These are phyloP conservation scores for Ophidiomyces ophidiicola DNA, from an alignment of 2,329 filamentous ascomycete species.

Conservation along the genomic window DNA sequence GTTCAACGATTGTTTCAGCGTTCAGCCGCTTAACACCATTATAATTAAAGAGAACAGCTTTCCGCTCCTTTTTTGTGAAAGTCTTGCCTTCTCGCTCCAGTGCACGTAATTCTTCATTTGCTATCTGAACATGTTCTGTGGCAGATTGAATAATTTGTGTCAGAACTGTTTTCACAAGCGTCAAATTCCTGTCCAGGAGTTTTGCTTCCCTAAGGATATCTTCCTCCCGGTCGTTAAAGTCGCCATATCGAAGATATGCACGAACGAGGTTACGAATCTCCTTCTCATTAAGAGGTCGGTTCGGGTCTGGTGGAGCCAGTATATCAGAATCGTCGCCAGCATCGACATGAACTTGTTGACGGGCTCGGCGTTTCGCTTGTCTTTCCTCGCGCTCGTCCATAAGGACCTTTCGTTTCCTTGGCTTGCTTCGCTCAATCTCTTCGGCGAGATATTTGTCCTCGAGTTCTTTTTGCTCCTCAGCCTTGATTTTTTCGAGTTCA, in stretches of 20 bases:
- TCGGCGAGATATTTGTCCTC: conserved; percentile 72
- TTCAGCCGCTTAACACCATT: conserved; percentile 89
- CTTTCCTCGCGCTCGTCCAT: conserved; percentile 50
- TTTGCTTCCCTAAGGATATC: conserved; percentile 82
- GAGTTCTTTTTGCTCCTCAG: conserved; percentile 71
- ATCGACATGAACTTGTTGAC: conserved; percentile 50
- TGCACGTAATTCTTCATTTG: conserved; percentile 49
- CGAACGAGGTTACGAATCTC: conserved; percentile 86
- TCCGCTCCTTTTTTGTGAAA: conserved; percentile 92
- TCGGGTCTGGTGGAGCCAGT: conserved; percentile 57
- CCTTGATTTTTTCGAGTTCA: conserved; percentile 77
- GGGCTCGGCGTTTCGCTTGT: conserved; percentile 57
- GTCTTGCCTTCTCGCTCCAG: conserved; percentile 64
- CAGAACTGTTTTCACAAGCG: conserved; percentile 64
- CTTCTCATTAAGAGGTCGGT: conserved; percentile 79
- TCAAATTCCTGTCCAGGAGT: conserved; percentile 66
- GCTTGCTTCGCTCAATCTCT: conserved; percentile 73
- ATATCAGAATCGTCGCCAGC: conserved; percentile 63
- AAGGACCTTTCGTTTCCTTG: conserved; percentile 58
- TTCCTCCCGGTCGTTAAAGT: conserved; percentile 73
- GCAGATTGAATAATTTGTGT: conserved; percentile 66
- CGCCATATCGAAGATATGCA: conserved; percentile 82
- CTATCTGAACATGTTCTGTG: conserved; percentile 59
- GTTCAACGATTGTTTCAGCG: conserved; percentile 85
- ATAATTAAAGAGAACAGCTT: conserved; percentile 91